Percentiles rank a stretch among this genome's conserved stretches.
Conservation (phyloP, 192 early-diverging fungal genomes). For the Coemansia sp. region DNA sequence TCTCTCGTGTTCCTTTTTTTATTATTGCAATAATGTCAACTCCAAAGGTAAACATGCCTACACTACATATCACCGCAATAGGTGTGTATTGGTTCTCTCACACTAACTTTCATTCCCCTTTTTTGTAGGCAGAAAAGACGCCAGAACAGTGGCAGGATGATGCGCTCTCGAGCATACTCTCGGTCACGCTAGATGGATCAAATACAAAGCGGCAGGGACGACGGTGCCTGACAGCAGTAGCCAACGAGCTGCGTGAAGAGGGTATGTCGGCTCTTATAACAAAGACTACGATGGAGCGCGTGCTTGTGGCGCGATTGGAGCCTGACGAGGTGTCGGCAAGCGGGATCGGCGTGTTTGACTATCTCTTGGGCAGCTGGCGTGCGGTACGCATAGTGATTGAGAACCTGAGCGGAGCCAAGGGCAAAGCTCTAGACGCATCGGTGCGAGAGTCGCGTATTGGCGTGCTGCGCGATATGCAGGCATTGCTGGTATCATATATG, state of each 20-base stretch:
- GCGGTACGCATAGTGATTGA: conserved; percentile 55
- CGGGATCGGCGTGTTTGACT: conserved; percentile 62
- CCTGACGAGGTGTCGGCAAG: conserved; percentile 48
- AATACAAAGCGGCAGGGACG: conserved; percentile 35
- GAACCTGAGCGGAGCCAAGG: conserved; percentile 52
- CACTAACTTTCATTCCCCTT: not conserved
- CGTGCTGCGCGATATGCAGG: conserved; percentile 61
- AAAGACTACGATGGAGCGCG: conserved; percentile 63
- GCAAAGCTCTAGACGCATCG: conserved; percentile 58
- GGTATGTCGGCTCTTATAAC: conserved; percentile 43
- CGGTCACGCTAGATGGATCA: conserved; percentile 74
- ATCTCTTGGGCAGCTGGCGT: conserved; percentile 68
- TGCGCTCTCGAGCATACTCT: conserved; percentile 74
- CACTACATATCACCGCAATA: not conserved
- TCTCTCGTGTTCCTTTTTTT: not conserved
- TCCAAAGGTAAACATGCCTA: conserved; percentile 15
- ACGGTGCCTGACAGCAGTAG: conserved; percentile 22
- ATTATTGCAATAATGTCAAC: conserved; percentile 14
- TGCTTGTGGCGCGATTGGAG: conserved; percentile 72
- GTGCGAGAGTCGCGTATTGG: conserved; percentile 63
- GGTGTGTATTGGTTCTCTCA: not conserved
- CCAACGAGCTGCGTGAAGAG: conserved; percentile 47
- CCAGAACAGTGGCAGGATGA: conserved; percentile 80
- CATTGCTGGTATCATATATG: conserved; percentile 79
- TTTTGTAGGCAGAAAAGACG: conserved; percentile 46